Conservation (phyloP, 225 moss, liverwort and hornwort species). For the Straminergon stramineum region DNA sequence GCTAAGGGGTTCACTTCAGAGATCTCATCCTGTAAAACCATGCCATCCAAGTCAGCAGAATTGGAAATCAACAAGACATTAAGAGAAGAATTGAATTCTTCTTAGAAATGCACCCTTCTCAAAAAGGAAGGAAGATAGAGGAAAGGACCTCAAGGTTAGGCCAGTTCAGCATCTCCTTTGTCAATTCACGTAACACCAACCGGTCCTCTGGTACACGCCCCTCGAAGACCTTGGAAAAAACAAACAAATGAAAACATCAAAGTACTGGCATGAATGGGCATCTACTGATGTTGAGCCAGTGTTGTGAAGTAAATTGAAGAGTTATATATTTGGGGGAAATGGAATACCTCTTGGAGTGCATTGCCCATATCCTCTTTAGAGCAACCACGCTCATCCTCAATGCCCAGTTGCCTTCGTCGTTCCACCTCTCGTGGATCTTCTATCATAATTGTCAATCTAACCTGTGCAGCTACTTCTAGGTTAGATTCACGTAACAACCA, state of each 20-base stretch:
- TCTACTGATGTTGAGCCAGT: background rate
- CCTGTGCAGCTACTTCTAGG: conserved; percentile 31
- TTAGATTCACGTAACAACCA: background rate
- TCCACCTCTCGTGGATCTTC: conserved; percentile 98
- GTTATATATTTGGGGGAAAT: background rate
- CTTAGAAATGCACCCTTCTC: background rate
- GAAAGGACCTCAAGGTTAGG: conserved; percentile 74
- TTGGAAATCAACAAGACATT: background rate
- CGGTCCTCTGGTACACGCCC: conserved; percentile 67
- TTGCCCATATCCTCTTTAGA: conserved; percentile 77
- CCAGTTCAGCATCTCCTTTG: conserved; percentile 87
- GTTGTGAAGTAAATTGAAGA: background rate
- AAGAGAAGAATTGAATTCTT: background rate
- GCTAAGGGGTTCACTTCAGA: conserved; percentile 12
- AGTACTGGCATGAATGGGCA: background rate
- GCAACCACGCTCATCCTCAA: conserved; percentile 95
- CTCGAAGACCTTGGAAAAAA: conserved; percentile 51
- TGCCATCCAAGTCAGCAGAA: background rate
- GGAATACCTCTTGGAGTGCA: conserved; percentile 68
- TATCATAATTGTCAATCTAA: conserved; percentile 86
- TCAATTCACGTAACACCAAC: conserved; percentile 61
- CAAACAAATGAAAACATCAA: background rate
- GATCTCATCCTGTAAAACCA: conserved; percentile 28
- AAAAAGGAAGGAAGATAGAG: background rate
- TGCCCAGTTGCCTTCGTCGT: conserved; percentile 70